Conservation (phyloP, 1,284 basidiomycete genomes). For the Tilletia caries region DNA sequence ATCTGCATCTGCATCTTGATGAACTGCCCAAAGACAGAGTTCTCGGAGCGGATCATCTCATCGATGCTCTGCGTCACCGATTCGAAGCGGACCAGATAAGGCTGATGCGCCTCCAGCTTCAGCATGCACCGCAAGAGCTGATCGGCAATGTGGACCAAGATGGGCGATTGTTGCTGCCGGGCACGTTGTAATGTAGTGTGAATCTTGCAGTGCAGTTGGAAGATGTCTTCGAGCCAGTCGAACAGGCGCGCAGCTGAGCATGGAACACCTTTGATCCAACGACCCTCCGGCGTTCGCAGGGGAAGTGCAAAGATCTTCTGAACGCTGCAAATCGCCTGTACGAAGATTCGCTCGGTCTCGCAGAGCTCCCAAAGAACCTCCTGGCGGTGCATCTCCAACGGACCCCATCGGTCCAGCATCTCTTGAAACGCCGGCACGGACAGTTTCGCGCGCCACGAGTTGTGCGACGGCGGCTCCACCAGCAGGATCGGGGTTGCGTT, state of each 20-base stretch:
- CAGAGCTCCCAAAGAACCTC: slow-evolving; percentile 24
- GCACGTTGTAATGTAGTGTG: slow-evolving; percentile 13
- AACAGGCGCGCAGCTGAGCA: slow-evolving; percentile 17
- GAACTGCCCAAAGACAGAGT: slow-evolving; percentile 77
- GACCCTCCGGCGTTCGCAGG: slow-evolving; percentile 11
- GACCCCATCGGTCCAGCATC: slow-evolving; percentile 15
- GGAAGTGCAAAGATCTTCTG: slow-evolving; percentile 18
- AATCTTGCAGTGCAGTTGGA: slow-evolving; percentile 20
- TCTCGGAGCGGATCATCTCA: slow-evolving; percentile 60
- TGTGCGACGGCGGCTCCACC: slow-evolving; percentile 19
- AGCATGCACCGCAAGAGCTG: slow-evolving; percentile 64
- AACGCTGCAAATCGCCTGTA: slow-evolving; percentile 15
- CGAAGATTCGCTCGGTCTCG: slow-evolving; percentile 20
- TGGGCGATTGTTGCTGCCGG: slow-evolving; percentile 39
- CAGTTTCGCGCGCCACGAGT: slow-evolving; percentile 20
- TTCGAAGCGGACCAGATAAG: slow-evolving; percentile 73
- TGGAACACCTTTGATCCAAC: slow-evolving; percentile 17
- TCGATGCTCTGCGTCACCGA: slow-evolving; percentile 63
- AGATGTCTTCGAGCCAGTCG: slow-evolving; percentile 24
- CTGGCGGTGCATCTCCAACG: slow-evolving; percentile 24
- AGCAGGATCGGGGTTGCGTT: slow-evolving; percentile 6
- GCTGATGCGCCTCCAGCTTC: slow-evolving; percentile 74
- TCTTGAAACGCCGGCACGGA: slow-evolving; percentile 3
- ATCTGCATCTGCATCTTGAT: slow-evolving; percentile 68
- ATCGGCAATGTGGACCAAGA: slow-evolving; percentile 62